Base-by-base conservation (phyloP, 495 filamentous ascomycete genomes). In the Penicillium odoratum region DNA sequence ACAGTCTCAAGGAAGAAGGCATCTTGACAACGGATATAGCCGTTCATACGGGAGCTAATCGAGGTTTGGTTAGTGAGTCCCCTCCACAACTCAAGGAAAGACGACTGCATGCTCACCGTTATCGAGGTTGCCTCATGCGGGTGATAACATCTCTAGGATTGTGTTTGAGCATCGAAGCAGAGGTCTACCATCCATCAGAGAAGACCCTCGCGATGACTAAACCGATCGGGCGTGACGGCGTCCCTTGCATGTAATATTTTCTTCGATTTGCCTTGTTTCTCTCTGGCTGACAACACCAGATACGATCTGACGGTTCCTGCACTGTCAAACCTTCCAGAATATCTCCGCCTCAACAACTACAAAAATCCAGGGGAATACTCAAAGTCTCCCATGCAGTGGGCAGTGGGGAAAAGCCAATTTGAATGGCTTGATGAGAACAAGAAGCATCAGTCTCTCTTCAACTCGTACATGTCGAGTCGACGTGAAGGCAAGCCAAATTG, bases 391-490 rank as follows among this genome's bases (percentile, higher is more conserved):
- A 65, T 60, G 38, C 31, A 52, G 28, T 58, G 58, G 44, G 60
- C 56, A 1, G 57, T 59, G 3, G 57, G 51, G 0, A 46, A 59
- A 49, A 59, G 57, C n/a, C 57, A 59, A 28, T 59, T 59, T 13
- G 57, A 59, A 47, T 59, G 57, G 57, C 57, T 59, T 16, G 51
- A 51, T 1, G 47, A 45, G 13, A 50, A 51, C 46, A 59, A 55
- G 34, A 8, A 33, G 9, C 51, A 59, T 15, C 57, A 48, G 31
- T 26, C 18, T 53, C 33, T 54, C 9, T 80, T 81, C 61, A 77
- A 72, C 57, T 55, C 67, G 31, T 71, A 76, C 58, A 79, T 80
- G 75, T 63, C 60, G 15, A 77, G 68, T 28, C 75, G 74, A 53
- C 60, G 65, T 7, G 62, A 69, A 1, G 78, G 74, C 0, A 69